Conservation (phyloP, 164 flowering plant species). For the Kingdonia uniflora region DNA sequence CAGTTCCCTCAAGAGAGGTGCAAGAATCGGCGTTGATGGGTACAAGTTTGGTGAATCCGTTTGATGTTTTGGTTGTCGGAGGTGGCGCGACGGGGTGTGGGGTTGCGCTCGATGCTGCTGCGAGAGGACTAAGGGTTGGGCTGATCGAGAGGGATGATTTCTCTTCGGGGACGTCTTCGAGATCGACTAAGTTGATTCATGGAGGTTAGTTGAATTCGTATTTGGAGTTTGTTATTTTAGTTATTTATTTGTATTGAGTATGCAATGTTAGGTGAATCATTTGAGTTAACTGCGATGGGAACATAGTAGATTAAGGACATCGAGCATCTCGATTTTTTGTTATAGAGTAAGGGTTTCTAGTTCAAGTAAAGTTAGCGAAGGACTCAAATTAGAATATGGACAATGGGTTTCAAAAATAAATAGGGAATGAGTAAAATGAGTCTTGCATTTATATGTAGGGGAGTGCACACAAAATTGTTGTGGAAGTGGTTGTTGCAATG, state of each 20-base stretch:
- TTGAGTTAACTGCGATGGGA: neutral
- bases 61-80: constrained; percentile 87
- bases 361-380: no score
- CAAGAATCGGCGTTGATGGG: constrained; percentile 62
- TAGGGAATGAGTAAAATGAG: no score
- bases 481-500: no score
- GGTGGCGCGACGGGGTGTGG: constrained; percentile 98
- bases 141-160: constrained; percentile 98
- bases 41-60: constrained; percentile 47
- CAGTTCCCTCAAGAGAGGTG: constrained; percentile 51
- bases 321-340: no score
- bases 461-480: no score
- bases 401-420: no score
- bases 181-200: constrained; percentile 90
- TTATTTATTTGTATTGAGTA: no score
- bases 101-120: constrained; percentile 78
- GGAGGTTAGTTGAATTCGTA: constrained; percentile 44
- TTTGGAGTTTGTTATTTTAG: no score
- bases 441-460: no score
- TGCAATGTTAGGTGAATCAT: neutral
- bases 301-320: no score
- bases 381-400: no score
- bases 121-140: constrained; percentile 87
- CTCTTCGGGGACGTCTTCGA: constrained; percentile 86
- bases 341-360: no score